These are phyloP conservation scores for Artemisia annua DNA, from an alignment of 129 eudicot genomes.

Conservation along the genomic window DNA sequence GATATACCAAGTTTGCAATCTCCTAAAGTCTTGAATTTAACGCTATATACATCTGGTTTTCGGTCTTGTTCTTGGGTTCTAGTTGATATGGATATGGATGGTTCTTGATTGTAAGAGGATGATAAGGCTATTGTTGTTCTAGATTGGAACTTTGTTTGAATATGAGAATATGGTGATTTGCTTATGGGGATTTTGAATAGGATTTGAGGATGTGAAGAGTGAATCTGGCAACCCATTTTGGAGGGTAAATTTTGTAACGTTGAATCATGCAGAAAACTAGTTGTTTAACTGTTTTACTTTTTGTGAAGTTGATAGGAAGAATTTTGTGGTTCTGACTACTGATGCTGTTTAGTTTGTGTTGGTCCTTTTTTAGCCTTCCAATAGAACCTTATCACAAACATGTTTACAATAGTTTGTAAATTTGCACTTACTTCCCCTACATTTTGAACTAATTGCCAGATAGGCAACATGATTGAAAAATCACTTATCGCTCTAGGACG, in stretches of 20 bases:
- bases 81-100: slow-evolving; percentile 39
- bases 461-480: too few species aligned
- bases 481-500: too few species aligned
- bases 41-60: slow-evolving; percentile 36
- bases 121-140: slow-evolving; percentile 21
- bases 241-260: background rate
- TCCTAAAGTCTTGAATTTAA: slow-evolving; percentile 66
- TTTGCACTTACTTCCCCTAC: slow-evolving; percentile 23
- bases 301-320: slow-evolving; percentile 12
- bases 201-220: slow-evolving; percentile 44
- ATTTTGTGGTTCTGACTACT: slow-evolving; percentile 33
- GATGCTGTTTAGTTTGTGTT: background rate
- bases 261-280: background rate
- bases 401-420: slow-evolving; percentile 3
- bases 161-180: slow-evolving; percentile 18
- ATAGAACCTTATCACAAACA: slow-evolving; percentile 28
- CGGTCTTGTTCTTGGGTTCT: slow-evolving; percentile 20
- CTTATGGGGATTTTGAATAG: slow-evolving; percentile 34
- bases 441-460: background rate
- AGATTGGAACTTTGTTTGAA: slow-evolving; percentile 30
- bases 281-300: background rate
- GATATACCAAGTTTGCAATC: slow-evolving; percentile 82
- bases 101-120: slow-evolving; percentile 32
- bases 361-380: slow-evolving; percentile 13
- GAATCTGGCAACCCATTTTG: slow-evolving; percentile 60